phyloP scores from a whole-genome alignment of 1,139 yeast species.

The Debaryomyces nepalensis region DNA sequence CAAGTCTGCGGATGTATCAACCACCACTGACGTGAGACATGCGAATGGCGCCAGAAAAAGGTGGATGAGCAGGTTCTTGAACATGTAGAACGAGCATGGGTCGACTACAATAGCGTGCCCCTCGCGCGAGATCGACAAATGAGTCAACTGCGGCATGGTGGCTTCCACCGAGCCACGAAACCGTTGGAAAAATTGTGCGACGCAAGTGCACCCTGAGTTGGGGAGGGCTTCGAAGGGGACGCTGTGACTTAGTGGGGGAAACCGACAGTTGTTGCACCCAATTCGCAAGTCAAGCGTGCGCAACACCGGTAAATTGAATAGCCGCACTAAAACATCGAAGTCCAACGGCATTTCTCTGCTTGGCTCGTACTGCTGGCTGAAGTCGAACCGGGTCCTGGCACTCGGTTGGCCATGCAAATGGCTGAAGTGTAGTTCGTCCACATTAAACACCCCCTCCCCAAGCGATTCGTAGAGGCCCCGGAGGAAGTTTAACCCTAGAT shows the following conservation, averaged over 20 bases:
- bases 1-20: slow-evolving; percentile 17
- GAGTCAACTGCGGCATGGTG: neutral
- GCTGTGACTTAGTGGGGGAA: slow-evolving; percentile 8
- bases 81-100: slow-evolving; percentile 17
- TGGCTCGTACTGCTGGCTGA: slow-evolving; percentile 14
- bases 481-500: slow-evolving; percentile 14
- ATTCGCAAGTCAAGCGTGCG: slow-evolving; percentile 13
- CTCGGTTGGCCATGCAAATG: slow-evolving; percentile 19
- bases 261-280: slow-evolving; percentile 18
- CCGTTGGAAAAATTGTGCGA: slow-evolving; percentile 14
- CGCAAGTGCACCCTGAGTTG: slow-evolving; percentile 15
- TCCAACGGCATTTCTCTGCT: slow-evolving; percentile 15
- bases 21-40: slow-evolving; percentile 2
- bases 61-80: slow-evolving; percentile 11
- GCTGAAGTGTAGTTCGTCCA: slow-evolving; percentile 14
- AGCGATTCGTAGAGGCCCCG: slow-evolving; percentile 10
- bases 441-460: slow-evolving; percentile 5
- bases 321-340: slow-evolving; percentile 6
- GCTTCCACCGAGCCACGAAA: slow-evolving; percentile 6
- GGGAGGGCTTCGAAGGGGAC: slow-evolving; percentile 2
- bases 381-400: slow-evolving; percentile 5
- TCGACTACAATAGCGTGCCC: slow-evolving; percentile 17
- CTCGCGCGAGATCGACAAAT: slow-evolving; percentile 12
- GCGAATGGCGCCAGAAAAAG: neutral
- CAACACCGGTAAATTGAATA: slow-evolving; percentile 10